Evolutionary conservation across 352 stramenopile species (phyloP).

Genomic region (Phytophthora pluvialis): DNA sequence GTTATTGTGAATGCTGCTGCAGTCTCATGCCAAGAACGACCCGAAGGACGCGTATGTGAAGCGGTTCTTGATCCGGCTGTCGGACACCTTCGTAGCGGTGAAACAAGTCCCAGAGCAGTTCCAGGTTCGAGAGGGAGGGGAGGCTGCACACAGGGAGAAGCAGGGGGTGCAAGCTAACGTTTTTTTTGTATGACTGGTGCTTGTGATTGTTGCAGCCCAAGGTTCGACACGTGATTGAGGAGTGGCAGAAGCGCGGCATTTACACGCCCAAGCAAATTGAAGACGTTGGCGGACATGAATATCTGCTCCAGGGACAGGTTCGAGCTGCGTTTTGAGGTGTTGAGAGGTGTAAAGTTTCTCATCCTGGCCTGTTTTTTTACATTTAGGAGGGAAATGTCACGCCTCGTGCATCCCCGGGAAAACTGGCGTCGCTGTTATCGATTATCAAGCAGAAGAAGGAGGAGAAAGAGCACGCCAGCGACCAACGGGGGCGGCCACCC

Average conservation of each 20-base stretch:
- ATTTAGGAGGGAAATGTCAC: slow-evolving; percentile 43
- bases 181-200: not conserved
- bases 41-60: slow-evolving; percentile 78
- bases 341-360: not conserved
- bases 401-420: slow-evolving; percentile 51
- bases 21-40: slow-evolving; percentile 72
- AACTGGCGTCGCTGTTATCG: slow-evolving; percentile 77
- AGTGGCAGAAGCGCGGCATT: slow-evolving; percentile 79
- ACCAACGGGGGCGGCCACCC: slow-evolving; percentile 13
- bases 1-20: slow-evolving; percentile 12
- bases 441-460: slow-evolving; percentile 89
- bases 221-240: slow-evolving; percentile 72
- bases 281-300: slow-evolving; percentile 58
- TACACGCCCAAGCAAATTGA: slow-evolving; percentile 73
- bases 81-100: slow-evolving; percentile 73
- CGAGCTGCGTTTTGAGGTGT: slow-evolving; percentile 1
- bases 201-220: slow-evolving; percentile 42
- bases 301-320: slow-evolving; percentile 30
- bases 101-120: slow-evolving; percentile 70
- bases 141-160: not conserved
- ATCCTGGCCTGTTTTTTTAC: slow-evolving; percentile 11
- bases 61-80: slow-evolving; percentile 78
- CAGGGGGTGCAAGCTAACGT: slow-evolving; percentile 7
- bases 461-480: slow-evolving; percentile 33
- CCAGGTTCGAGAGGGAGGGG: slow-evolving; percentile 46